These are phyloP conservation scores for Zymoseptoria tritici DNA, from an alignment of 2,329 filamentous ascomycete genomes.

Conservation along the genomic window DNA sequence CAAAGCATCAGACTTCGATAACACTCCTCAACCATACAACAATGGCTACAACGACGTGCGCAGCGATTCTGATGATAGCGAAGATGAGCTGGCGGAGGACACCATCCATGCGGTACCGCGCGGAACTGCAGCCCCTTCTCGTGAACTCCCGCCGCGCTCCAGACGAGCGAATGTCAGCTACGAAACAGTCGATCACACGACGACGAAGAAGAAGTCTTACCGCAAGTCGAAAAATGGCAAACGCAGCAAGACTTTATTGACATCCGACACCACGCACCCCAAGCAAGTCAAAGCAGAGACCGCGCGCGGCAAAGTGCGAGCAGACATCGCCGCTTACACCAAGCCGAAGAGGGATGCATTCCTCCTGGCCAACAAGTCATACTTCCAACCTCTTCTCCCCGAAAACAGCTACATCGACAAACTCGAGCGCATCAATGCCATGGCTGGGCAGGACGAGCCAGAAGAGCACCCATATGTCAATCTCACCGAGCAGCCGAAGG, in stretches of 20 bases:
- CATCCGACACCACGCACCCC: constrained; percentile 8
- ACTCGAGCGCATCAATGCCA: constrained; percentile 21
- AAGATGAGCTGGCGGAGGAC: constrained; percentile 21
- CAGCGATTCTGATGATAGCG: constrained; percentile 8
- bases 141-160: constrained; percentile 22
- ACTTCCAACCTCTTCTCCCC: constrained; percentile 43
- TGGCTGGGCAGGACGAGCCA: constrained; percentile 6
- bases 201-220: constrained; percentile 6
- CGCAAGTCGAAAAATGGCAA: constrained; percentile 5
- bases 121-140: neutral
- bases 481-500: constrained; percentile 36
- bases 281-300: constrained; percentile 23
- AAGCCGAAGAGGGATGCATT: constrained; percentile 41
- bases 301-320: constrained; percentile 34
- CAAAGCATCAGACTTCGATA: constrained; percentile 9
- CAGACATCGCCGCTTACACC: constrained; percentile 36
- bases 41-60: constrained; percentile 1
- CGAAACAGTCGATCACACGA: constrained; percentile 5
- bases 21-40: constrained; percentile 8
- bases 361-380: constrained; percentile 38
- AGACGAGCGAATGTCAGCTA: constrained; percentile 21
- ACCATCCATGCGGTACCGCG: constrained; percentile 14
- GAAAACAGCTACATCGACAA: constrained; percentile 37
- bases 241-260: constrained; percentile 3
- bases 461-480: constrained; percentile 35